Conservation (phyloP, 2,329 filamentous ascomycete genomes). For the Sphaerulina vaccinii region DNA sequence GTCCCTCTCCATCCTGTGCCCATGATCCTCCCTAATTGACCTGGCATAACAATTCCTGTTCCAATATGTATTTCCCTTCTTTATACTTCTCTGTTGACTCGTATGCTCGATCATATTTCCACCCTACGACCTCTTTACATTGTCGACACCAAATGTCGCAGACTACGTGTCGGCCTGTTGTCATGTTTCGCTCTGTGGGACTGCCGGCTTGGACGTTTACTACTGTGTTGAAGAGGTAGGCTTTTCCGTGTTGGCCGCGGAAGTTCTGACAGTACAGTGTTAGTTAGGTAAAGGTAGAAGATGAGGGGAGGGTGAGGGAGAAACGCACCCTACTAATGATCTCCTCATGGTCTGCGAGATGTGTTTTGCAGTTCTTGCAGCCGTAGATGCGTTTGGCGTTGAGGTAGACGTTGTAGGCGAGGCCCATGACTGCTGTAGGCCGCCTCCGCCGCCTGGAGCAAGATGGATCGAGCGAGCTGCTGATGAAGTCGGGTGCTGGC, state of each 20-base stretch:
- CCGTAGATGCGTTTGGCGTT: conserved; percentile 75
- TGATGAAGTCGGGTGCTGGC: no score
- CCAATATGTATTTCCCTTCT: conserved; percentile 96
- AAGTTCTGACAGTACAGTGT: conserved; percentile 68
- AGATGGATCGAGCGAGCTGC: no score
- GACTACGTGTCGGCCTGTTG: conserved; percentile 89
- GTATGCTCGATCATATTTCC: conserved; percentile 98
- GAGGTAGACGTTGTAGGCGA: conserved; percentile 56
- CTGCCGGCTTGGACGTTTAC: conserved; percentile 86
- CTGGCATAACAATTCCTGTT: conserved; percentile 82
- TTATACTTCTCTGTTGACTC: conserved; percentile 95
- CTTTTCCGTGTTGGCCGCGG: conserved; percentile 96
- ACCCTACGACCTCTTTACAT: conserved; percentile 90
- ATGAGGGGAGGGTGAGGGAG: conserved; percentile 3
- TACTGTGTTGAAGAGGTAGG: conserved; percentile 90
- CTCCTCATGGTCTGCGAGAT: conserved; percentile 91
- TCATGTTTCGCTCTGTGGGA: conserved; percentile 95
- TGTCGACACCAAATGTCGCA: conserved; percentile 89
- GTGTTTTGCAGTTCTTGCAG: conserved; percentile 91
- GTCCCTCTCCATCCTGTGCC: not conserved
- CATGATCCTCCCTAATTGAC: conserved; percentile 52
- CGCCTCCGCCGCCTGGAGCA: no score
- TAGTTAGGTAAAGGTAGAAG: conserved; percentile 5
- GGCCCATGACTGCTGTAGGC: conserved; percentile 33
- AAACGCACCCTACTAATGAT: conserved; percentile 82